A percentile compares a stretch with the other conserved stretches of the same genome.
Evolutionary conservation across 306 rosid genomes (phyloP).

Genomic region (Pyrus communis): DNA sequence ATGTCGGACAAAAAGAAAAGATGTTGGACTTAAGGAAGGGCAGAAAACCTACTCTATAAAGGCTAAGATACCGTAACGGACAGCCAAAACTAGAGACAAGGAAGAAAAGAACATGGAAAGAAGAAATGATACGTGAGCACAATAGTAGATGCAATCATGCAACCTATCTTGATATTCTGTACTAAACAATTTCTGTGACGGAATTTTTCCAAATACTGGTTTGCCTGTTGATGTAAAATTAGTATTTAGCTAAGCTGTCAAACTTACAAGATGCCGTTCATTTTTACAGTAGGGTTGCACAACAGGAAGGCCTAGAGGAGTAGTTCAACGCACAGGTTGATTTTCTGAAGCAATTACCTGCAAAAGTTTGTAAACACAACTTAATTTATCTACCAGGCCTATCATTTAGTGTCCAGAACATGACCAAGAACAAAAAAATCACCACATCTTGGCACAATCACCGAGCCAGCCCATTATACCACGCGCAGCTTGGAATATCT

Average conservation of each 20-base stretch:
- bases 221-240: neutral
- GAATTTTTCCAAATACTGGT: neutral
- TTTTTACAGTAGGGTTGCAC: conserved; percentile 73
- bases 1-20: no score
- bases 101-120: neutral
- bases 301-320: conserved; percentile 93
- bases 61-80: no score
- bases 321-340: conserved; percentile 80
- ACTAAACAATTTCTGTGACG: neutral
- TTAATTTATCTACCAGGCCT: conserved; percentile 4
- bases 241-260: neutral
- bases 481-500: conserved; percentile 84
- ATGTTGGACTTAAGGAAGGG: no score
- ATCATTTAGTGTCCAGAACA: conserved; percentile 4
- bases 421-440: neutral
- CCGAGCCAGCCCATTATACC: conserved; percentile 85
- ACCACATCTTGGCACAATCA: conserved; percentile 74
- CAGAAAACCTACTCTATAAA: no score
- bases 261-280: conserved; percentile 68
- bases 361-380: conserved; percentile 11
- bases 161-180: neutral
- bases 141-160: neutral
- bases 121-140: neutral
- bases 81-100: no score
- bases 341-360: conserved; percentile 75